Percentiles rank a stretch among this genome's conserved stretches.
Conservation (phyloP, 768 basidiomycete species). For the Hydnomerulius pinastri region DNA sequence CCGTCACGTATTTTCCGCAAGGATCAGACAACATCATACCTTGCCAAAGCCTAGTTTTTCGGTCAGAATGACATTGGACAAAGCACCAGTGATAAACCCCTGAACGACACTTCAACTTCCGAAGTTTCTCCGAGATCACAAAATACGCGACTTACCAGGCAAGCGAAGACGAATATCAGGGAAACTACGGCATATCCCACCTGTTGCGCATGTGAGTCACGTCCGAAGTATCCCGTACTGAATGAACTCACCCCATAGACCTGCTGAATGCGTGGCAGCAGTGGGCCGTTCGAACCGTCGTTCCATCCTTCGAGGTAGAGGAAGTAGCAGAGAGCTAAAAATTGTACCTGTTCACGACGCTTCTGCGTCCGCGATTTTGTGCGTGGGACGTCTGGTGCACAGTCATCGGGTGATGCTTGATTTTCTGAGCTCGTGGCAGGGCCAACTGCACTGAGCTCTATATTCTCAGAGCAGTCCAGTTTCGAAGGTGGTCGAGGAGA, state of each 20-base stretch:
- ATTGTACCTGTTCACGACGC: slow-evolving; percentile 42
- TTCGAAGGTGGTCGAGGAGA: slow-evolving; percentile 2
- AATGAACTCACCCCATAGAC: slow-evolving; percentile 45
- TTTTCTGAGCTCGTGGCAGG: not conserved
- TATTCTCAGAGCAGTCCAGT: slow-evolving; percentile 1
- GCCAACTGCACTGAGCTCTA: slow-evolving; percentile 1
- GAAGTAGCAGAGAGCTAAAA: slow-evolving; percentile 53
- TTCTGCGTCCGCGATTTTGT: slow-evolving; percentile 9
- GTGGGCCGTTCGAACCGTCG: slow-evolving; percentile 72
- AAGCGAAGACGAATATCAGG: slow-evolving; percentile 54
- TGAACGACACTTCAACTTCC: slow-evolving; percentile 24
- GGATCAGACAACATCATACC: slow-evolving; percentile 20
- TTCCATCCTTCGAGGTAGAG: slow-evolving; percentile 76
- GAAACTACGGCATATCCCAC: slow-evolving; percentile 55
- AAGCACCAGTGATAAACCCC: slow-evolving; percentile 47
- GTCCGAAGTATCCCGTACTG: not conserved
- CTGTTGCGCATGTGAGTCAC: slow-evolving; percentile 26
- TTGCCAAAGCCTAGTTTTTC: slow-evolving; percentile 46
- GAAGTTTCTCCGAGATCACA: not conserved
- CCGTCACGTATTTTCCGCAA: not conserved
- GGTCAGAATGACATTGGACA: slow-evolving; percentile 47
- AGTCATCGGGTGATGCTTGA: not conserved
- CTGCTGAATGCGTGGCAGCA: slow-evolving; percentile 70
- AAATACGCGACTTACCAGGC: slow-evolving; percentile 34
- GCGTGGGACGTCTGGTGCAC: not conserved